These are phyloP conservation scores for Heliocybe sulcata DNA, from an alignment of 1,284 basidiomycete genomes.

Conservation along the genomic window DNA sequence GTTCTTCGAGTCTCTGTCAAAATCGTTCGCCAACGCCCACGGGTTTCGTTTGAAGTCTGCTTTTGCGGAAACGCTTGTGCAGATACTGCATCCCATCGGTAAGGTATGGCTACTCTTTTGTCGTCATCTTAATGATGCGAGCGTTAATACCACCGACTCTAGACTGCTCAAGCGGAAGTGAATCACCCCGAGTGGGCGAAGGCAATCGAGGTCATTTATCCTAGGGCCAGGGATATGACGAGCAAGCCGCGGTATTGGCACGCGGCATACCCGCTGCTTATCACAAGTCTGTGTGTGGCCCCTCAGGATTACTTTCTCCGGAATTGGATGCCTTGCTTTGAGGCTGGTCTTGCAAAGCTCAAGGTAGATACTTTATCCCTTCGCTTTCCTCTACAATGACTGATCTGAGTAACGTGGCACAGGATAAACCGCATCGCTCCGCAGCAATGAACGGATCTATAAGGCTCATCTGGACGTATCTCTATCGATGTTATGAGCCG, in stretches of 20 bases:
- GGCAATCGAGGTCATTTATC: slow-evolving; percentile 81
- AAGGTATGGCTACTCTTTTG: slow-evolving; percentile 55
- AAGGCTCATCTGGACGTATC: slow-evolving; percentile 88
- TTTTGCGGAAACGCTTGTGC: slow-evolving; percentile 80
- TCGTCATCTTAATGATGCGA: not conserved
- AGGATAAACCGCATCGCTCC: slow-evolving; percentile 77
- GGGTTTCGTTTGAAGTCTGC: slow-evolving; percentile 80
- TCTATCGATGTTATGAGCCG: slow-evolving; percentile 88
- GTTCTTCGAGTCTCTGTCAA: slow-evolving; percentile 80
- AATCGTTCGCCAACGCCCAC: slow-evolving; percentile 80
- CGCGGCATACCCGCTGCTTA: slow-evolving; percentile 80
- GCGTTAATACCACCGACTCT: slow-evolving; percentile 3
- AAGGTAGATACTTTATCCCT: slow-evolving; percentile 45
- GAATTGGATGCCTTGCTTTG: slow-evolving; percentile 73
- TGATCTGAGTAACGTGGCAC: slow-evolving; percentile 6
- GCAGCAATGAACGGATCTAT: slow-evolving; percentile 79
- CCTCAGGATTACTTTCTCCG: slow-evolving; percentile 82
- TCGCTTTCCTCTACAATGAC: not conserved
- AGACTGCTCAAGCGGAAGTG: slow-evolving; percentile 94
- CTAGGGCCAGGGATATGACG: slow-evolving; percentile 83
- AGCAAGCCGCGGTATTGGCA: slow-evolving; percentile 89
- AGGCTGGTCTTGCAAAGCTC: slow-evolving; percentile 65
- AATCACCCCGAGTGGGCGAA: slow-evolving; percentile 95
- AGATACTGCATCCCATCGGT: slow-evolving; percentile 83
- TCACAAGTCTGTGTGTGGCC: slow-evolving; percentile 82